These are phyloP conservation scores for Beauveria caledonica DNA, from an alignment of 2,329 filamentous ascomycete species.

Conservation along the genomic window DNA sequence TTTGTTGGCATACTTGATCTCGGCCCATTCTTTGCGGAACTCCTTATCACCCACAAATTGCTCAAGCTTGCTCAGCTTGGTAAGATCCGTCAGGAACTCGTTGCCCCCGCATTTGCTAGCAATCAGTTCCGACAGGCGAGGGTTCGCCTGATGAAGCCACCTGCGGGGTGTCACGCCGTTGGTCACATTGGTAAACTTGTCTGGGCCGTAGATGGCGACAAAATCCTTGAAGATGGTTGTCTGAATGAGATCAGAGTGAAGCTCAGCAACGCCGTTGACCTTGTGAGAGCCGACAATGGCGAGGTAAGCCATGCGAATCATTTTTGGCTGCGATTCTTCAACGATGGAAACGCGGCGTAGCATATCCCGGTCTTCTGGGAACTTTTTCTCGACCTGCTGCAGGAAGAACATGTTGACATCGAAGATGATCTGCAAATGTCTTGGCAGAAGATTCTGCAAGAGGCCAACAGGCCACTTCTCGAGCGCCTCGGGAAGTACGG, in stretches of 20 bases:
- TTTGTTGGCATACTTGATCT: constrained; percentile 97
- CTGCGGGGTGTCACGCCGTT: constrained; percentile 94
- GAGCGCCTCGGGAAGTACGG: constrained; percentile 88
- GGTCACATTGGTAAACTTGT: constrained; percentile 98
- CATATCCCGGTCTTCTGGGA: constrained; percentile 83
- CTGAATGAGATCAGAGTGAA: constrained; percentile 96
- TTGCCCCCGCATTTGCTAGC: constrained; percentile 78
- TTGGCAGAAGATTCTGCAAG: constrained; percentile 83
- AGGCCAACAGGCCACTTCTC: constrained; percentile 98
- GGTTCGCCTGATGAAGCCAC: constrained; percentile 97
- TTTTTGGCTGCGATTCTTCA: constrained; percentile 92
- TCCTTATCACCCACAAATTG: constrained; percentile 73
- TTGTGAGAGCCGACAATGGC: constrained; percentile 98
- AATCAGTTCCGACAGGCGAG: constrained; percentile 83
- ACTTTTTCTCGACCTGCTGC: constrained; percentile 79
- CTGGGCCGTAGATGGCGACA: constrained; percentile 84
- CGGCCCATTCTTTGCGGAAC: constrained; percentile 90
- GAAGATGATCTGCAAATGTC: constrained; percentile 95
- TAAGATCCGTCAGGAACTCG: constrained; percentile 85
- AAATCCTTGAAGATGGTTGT: constrained; percentile 99
- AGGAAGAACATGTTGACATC: constrained; percentile 96
- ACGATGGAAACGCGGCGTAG: constrained; percentile 89
- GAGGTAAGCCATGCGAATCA: constrained; percentile 94
- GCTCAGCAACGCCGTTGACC: constrained; percentile 94
- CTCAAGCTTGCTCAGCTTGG: constrained; percentile 77